Evolutionary conservation across 202 grass and related monocot genomes (phyloP).

Genomic region (Miscanthus sacchariflorus): DNA sequence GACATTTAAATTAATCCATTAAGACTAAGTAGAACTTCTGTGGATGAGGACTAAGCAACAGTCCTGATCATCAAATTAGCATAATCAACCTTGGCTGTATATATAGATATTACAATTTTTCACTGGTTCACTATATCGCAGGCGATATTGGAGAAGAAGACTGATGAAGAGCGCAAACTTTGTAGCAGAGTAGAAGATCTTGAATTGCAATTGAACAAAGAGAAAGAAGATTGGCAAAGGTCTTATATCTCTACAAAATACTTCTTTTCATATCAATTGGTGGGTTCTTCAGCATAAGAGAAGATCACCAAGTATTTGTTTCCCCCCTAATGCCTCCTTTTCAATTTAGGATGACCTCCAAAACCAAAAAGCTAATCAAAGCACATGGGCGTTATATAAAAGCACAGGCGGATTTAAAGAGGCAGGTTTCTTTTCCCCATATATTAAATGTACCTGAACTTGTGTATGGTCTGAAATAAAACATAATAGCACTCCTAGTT

Average conservation of each 20-base stretch:
- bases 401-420: conserved; percentile 77
- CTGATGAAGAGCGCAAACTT: conserved; percentile 65
- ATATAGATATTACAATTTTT: conserved; percentile 27
- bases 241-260: conserved; percentile 41
- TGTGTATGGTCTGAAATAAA: conserved; percentile 21
- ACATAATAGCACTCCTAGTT: conserved; percentile 10
- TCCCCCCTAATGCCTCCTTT: conserved; percentile 24
- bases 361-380: conserved; percentile 80
- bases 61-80: background rate
- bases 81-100: conserved; percentile 10
- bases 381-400: conserved; percentile 73
- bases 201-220: conserved; percentile 66
- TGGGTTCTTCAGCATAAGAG: conserved; percentile 24
- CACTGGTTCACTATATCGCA: conserved; percentile 45
- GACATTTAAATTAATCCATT: conserved; percentile 27
- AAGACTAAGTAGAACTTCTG: conserved; percentile 3
- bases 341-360: conserved; percentile 70
- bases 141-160: conserved; percentile 61
- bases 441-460: conserved; percentile 26
- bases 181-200: conserved; percentile 67
- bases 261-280: background rate
- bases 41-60: conserved; percentile 12
- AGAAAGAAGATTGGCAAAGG: conserved; percentile 74
- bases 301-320: conserved; percentile 22
- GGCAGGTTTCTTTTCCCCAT: conserved; percentile 51